Base-by-base conservation (phyloP, 495 filamentous ascomycete species). In the Penicillium steckii region DNA sequence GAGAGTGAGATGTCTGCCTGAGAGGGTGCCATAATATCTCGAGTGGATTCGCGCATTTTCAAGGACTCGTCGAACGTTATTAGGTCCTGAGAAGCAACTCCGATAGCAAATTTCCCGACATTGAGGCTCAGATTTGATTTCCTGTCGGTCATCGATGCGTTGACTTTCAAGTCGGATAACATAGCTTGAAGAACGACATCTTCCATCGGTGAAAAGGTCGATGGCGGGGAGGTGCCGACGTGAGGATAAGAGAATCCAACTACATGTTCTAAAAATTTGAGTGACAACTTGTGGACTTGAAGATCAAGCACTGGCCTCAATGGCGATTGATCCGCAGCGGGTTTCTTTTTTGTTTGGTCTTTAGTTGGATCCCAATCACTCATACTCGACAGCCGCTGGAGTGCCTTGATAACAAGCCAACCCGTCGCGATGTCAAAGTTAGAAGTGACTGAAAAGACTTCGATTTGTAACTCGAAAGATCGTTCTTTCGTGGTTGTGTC, bases 371-470 rank as follows among this genome's bases (percentile, higher is more conserved):
- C 45, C 21, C 33, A 53, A 25, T 48, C 60, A 29, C 81, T 57
- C 6, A 77, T 73, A 8, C 73, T 66, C 12, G 81, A 61, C 3
- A 87, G 59, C 19, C 73, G 76, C 24, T 81, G 76, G 8, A 85
- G 68, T 37, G 87, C 72, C 64, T 83, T 87, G 29, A 72, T 70
- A 9, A 90, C 56, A 41, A 91, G 71, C 64, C 85, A 86, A 1
- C 83, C 87, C 5, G 83, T 81, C 3, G 85, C 79, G 18, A 88
- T 81, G 66, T 91, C 88, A 53, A 88, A 84, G 42, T 80, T 81
- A 2, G 84, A 48, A 15, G 79, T 69, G 23, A 81, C 57, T 1
- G 81, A 77, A 22, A 78, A 80, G 41, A 89, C 52, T 29, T 80
- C 73, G 17, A 89, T 59, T 54, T 83, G 82, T n/a, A 80, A 53